Conservation (phyloP, 179 eudicot genomes). For the Silene noctiflora region DNA sequence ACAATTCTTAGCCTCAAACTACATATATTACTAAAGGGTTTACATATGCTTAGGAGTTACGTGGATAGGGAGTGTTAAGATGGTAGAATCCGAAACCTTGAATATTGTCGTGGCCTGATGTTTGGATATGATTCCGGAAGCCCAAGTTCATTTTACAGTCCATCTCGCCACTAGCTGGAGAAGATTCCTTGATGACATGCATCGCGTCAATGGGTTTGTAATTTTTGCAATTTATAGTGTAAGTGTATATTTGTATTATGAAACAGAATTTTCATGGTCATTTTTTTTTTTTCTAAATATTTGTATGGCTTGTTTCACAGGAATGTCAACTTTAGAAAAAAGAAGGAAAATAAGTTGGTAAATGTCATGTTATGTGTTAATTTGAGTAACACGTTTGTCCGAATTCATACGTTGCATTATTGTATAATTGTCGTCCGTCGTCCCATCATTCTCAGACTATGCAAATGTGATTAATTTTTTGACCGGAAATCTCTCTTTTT, state of each 20-base stretch:
- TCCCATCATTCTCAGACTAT: neutral
- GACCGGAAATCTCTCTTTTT: too few relatives aligned
- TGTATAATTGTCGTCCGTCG: neutral
- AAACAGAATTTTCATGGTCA: neutral
- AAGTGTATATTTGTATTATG: conserved; percentile 13
- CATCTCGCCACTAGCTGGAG: neutral
- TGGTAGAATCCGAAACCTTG: neutral
- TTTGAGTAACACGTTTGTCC: neutral
- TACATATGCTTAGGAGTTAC: conserved; percentile 1
- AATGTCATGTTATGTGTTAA: neutral
- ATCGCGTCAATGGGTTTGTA: conserved; percentile 17
- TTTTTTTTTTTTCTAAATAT: neutral
- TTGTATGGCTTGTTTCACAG: conserved; percentile 1
- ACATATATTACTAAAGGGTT: conserved; percentile 8
- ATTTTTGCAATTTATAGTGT: conserved; percentile 21
- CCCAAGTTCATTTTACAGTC: conserved; percentile 1
- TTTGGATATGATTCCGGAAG: neutral
- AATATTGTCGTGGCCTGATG: conserved; percentile 16
- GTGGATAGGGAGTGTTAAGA: conserved; percentile 22
- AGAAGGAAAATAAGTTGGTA: neutral
- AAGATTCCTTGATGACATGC: neutral
- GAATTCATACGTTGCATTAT: too few relatives aligned
- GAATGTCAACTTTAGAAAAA: neutral
- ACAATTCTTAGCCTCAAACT: conserved; percentile 1
- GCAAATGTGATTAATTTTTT: too few relatives aligned